Base-by-base conservation (phyloP, 2,329 filamentous ascomycete genomes). In the Ophiocordyceps camponoti-saundersi region DNA sequence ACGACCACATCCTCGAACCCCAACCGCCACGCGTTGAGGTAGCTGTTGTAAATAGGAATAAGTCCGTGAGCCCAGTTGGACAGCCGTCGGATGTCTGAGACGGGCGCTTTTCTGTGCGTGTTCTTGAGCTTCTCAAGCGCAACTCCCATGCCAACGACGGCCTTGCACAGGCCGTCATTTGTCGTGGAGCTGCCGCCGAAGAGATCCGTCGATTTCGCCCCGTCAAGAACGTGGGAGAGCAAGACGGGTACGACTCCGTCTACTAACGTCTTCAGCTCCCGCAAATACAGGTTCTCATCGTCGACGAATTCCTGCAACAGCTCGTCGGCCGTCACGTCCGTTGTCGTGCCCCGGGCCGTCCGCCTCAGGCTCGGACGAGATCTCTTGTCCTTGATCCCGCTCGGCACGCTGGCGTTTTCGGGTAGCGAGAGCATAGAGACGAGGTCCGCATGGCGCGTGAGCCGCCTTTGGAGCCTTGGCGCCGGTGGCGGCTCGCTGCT, bases 1-100 rank as follows among this genome's bases (percentile, higher is more conserved):
- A 98, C 86, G 45, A 96, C 80, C 20, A 98, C 79, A 59, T 94
- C 89, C 57, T 95, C 85, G 62, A 96, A 98, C 1, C 92, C 92
- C 44, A 96, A 73, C 29, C 88, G 77, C 92, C 92, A 98, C 8
- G 83, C 80, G 57, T 79, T 79, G 30, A 96, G 72, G 60, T 96
- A 98, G 57, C 86, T 81, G 50, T 79, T 72, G 60, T 98, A 98
- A 11, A 90, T 75, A 47, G 80, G 79, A 43, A 85, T 77, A 1
- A 86, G 80, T 20, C 76, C 78, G 48, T 87, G 77, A 2, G 89
- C 83, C 92, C 92, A 98, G 40, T 72, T 73, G 11, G 93, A 69
- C 46, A 98, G 72, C 15, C 76, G 73, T 48, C 83, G 75, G 2
- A 83, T 67, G 52, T 92, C 80, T 21, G 80, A 72, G 45, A 84